Evolutionary conservation across 2,329 filamentous ascomycete genomes (phyloP).

Genomic region (Sordariomycetes sp.): DNA sequence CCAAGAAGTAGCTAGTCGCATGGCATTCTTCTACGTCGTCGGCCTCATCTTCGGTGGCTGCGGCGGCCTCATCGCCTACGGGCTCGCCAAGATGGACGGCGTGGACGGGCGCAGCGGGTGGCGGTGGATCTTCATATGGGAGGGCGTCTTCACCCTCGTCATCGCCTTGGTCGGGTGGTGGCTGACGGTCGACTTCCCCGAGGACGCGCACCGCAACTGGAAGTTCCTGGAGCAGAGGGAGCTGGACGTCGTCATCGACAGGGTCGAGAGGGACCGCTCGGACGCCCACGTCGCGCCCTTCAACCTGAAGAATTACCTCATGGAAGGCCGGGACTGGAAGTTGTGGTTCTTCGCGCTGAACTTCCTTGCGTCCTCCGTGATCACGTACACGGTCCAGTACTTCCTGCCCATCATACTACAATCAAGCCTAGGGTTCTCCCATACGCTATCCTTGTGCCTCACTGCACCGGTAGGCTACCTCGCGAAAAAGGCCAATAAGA

Average conservation of each 20-base stretch:
- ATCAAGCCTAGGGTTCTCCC: no score
- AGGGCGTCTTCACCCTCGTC: conserved; percentile 41
- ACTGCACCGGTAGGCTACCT: no score
- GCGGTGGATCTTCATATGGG: conserved; percentile 57
- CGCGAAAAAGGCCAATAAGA: no score
- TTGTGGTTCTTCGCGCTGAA: conserved; percentile 53
- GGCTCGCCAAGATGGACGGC: conserved; percentile 52
- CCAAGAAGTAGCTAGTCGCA: no score
- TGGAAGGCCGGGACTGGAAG: conserved; percentile 38
- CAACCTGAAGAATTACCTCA: conserved; percentile 32
- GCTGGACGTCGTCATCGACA: conserved; percentile 37
- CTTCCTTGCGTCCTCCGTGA: conserved; percentile 57
- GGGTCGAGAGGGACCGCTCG: conserved; percentile 47
- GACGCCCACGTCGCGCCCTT: conserved; percentile 46
- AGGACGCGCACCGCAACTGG: conserved; percentile 38
- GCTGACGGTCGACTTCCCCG: conserved; percentile 54
- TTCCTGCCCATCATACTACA: conserved; percentile 45
- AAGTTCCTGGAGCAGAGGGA: conserved; percentile 42
- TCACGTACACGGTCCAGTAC: conserved; percentile 66
- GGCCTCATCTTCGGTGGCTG: no score
- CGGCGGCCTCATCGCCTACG: no score
- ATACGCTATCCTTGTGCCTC: no score
- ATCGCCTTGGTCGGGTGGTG: conserved; percentile 41
- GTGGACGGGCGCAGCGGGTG: conserved; percentile 44
- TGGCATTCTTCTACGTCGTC: no score